Base-by-base conservation (phyloP, 768 basidiomycete species). In the Tylopilus felleus region DNA sequence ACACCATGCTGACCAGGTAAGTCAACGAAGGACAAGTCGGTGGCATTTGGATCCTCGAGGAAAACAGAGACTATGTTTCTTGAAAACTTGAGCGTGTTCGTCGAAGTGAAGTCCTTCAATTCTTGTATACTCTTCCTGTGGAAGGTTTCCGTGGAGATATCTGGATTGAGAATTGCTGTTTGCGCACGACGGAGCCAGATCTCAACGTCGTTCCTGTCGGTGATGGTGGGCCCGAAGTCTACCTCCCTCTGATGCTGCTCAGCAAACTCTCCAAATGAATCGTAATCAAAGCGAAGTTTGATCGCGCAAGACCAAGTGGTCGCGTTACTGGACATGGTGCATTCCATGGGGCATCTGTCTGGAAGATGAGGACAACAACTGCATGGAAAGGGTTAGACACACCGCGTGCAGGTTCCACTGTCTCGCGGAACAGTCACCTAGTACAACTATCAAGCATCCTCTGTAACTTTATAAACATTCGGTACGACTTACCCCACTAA, bases 341-440 rank as follows among this genome's bases (percentile, higher is more conserved):
- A 80, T 53, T 81, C 77, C 76, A 79, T 79, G 0, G 80, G 80
- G 47, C 81, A 82, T 48, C 81, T 81, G 42, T 17, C 10, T 8
- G 2, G 22, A 48, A 44, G 9, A 9, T 67, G 45, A 51, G 40
- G 23, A 21, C 6, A 8, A 29, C 28, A 17, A 47, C 7, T 13
- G 14, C 35, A 22, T n/a, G 0, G 9, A 41, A 39, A 22, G 1
- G 10, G n/a, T 23, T 29, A 17, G 19, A 48, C 56, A 28, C 4
- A 79, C 83, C 80, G 71, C 0, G 81, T 84, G 49, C 83, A 84
- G 0, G 81, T 84, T 21, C 82, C 82, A 40, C 79, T 80, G 39
- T 84, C 84, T 29, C 84, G 71, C 12, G 84, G 83, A 29, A 85
- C 82, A 45, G 70, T 80, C 29, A 84, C 80, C 84, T 85, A 39